These are phyloP conservation scores for Mucor circinelloides DNA, from an alignment of 371 early-diverging fungal genomes.

Conservation along the genomic window DNA sequence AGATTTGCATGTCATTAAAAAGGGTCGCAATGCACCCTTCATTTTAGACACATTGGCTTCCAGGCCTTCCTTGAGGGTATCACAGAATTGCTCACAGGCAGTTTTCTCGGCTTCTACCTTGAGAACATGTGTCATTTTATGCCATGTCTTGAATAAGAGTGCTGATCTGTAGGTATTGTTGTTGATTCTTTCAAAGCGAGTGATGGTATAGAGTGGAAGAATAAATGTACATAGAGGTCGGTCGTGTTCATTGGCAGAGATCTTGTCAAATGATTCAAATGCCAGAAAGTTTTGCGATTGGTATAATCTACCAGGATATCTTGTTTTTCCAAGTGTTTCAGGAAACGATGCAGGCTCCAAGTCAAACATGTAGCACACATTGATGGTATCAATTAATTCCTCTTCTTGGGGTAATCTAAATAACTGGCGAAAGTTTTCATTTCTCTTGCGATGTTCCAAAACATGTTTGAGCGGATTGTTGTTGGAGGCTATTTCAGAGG, in stretches of 20 bases:
- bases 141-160: conserved; percentile 62
- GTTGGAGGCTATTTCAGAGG: conserved; percentile 17
- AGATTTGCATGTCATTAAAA: conserved; percentile 75
- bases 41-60: conserved; percentile 64
- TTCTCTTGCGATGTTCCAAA: conserved; percentile 65
- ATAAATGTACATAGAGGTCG: conserved; percentile 30
- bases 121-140: conserved; percentile 55
- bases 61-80: conserved; percentile 49
- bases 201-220: conserved; percentile 87
- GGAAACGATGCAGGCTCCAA: conserved; percentile 19
- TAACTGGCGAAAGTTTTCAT: conserved; percentile 66
- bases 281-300: conserved; percentile 84
- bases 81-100: conserved; percentile 46
- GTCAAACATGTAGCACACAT: conserved; percentile 50
- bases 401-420: conserved; percentile 69
- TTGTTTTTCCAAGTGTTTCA: conserved; percentile 4
- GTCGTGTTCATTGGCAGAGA: conserved; percentile 50
- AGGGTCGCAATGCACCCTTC: conserved; percentile 72
- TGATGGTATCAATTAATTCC: conserved; percentile 54
- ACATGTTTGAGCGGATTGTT: conserved; percentile 45
- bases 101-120: conserved; percentile 43
- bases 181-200: conserved; percentile 82
- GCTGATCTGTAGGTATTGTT: conserved; percentile 41
- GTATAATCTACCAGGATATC: conserved; percentile 67
- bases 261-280: conserved; percentile 63